phyloP scores from a whole-genome alignment of 805 yeast species.

The Sugiyamaella mastotermitis region DNA sequence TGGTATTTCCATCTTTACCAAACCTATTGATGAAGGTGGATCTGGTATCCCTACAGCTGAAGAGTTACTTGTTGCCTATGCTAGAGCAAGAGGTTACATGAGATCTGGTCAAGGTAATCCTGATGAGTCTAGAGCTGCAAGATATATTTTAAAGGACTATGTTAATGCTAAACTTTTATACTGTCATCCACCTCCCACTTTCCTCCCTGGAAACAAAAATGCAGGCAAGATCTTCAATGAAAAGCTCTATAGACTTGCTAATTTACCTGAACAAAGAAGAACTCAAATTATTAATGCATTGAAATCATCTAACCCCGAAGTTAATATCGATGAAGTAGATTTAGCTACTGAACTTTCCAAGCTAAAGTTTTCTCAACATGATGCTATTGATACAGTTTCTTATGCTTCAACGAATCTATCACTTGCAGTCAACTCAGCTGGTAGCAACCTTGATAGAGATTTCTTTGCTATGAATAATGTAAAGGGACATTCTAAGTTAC shows the following conservation, averaged over 20 bases:
- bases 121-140: conserved; percentile 90
- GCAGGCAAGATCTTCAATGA: conserved; percentile 68
- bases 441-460: conserved; percentile 78
- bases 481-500: conserved; percentile 57
- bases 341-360: conserved; percentile 62
- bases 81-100: conserved; percentile 95
- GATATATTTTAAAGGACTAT: conserved; percentile 88
- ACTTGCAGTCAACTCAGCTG: conserved; percentile 45
- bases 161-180: conserved; percentile 85
- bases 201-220: conserved; percentile 34
- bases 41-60: conserved; percentile 80
- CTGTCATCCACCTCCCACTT: conserved; percentile 81
- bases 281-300: conserved; percentile 61
- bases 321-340: conserved; percentile 48
- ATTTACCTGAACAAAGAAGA: conserved; percentile 66
- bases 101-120: conserved; percentile 91
- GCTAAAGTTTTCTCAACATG: conserved; percentile 75
- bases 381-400: conserved; percentile 61
- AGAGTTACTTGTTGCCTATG: conserved; percentile 85
- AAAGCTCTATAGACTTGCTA: conserved; percentile 60
- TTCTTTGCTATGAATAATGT: conserved; percentile 68
- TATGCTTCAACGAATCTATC: conserved; percentile 50
- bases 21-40: conserved; percentile 81
- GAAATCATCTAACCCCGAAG: conserved; percentile 30
- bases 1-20: conserved; percentile 81